A percentile compares a stretch with the other conserved stretches of the same genome.
phyloP scores from a whole-genome alignment of 2,329 filamentous ascomycete genomes.

The Hypoxylon sp. region DNA sequence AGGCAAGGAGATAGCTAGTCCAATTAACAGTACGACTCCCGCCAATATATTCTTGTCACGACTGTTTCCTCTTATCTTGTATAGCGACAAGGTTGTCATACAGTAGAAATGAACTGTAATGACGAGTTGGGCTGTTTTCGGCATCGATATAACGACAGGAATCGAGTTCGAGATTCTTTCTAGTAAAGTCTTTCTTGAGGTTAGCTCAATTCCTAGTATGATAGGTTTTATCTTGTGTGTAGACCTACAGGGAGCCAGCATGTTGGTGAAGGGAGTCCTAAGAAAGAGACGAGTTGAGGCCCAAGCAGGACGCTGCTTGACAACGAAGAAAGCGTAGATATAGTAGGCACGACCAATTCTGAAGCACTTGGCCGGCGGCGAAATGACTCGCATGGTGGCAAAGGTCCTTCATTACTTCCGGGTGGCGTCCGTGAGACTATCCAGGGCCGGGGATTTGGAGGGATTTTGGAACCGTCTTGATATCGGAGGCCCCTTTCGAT shows the following conservation, averaged over 20 bases:
- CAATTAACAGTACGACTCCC: background rate
- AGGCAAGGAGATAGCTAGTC: background rate
- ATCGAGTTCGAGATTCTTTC: background rate
- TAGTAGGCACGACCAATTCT: background rate
- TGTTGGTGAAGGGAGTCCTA: background rate
- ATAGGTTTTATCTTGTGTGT: background rate
- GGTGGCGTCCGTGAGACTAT: background rate
- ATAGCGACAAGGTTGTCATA: constrained; percentile 2
- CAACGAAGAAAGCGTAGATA: background rate
- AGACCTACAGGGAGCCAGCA: background rate
- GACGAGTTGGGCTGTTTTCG: background rate
- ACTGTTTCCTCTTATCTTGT: background rate
- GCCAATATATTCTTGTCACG: background rate
- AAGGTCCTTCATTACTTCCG: background rate
- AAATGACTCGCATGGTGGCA: background rate
- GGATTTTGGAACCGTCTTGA: background rate
- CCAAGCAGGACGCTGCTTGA: background rate
- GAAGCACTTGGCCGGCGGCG: background rate
- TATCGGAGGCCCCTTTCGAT: background rate
- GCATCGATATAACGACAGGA: background rate
- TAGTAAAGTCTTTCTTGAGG: background rate
- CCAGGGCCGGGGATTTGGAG: background rate
- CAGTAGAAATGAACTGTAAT: background rate
- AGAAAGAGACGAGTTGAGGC: background rate
- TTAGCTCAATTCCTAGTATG: background rate